Evolutionary conservation across 23 red algal species (phyloP).

Genomic region (Porphyridium purpureum): DNA sequence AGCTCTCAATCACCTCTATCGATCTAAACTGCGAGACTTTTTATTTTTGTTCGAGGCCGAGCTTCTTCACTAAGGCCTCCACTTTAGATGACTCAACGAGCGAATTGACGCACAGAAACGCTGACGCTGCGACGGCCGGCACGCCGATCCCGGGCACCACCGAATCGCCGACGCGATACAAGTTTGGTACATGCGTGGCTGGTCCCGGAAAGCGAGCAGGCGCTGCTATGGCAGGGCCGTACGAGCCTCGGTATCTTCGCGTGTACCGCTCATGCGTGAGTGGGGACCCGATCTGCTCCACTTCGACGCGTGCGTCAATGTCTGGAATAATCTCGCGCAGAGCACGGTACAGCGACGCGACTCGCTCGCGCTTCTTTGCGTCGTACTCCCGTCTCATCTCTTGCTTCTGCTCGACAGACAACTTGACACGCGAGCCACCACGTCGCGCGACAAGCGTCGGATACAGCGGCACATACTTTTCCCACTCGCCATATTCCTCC

Average conservation of each 20-base stretch:
- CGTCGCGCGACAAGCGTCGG: too few species aligned
- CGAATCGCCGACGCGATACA: conserved; percentile 57
- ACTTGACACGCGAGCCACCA: too few species aligned
- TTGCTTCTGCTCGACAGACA: too few species aligned
- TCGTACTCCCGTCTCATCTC: conserved; percentile 22
- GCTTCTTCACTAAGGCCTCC: not conserved
- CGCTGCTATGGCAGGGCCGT: conserved; percentile 44
- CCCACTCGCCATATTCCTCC: conserved; percentile 49
- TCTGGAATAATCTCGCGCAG: conserved; percentile 53
- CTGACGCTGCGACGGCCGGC: conserved; percentile 3
- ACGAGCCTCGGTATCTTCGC: conserved; percentile 44
- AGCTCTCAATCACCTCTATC: too few species aligned
- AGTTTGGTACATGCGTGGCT: not conserved
- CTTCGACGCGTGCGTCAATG: conserved; percentile 17
- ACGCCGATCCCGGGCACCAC: conserved; percentile 54
- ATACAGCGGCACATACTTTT: not conserved
- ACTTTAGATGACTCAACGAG: not conserved
- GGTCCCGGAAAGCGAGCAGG: not conserved
- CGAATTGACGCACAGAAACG: not conserved
- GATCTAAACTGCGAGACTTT: too few species aligned
- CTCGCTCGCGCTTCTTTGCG: conserved; percentile 29
- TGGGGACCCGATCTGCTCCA: conserved; percentile 51
- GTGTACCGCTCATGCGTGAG: conserved; percentile 51
- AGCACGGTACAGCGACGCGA: conserved; percentile 27
- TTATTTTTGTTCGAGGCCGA: not conserved